Conservation (phyloP, 1,284 basidiomycete species). For the Naganishia sp. region DNA sequence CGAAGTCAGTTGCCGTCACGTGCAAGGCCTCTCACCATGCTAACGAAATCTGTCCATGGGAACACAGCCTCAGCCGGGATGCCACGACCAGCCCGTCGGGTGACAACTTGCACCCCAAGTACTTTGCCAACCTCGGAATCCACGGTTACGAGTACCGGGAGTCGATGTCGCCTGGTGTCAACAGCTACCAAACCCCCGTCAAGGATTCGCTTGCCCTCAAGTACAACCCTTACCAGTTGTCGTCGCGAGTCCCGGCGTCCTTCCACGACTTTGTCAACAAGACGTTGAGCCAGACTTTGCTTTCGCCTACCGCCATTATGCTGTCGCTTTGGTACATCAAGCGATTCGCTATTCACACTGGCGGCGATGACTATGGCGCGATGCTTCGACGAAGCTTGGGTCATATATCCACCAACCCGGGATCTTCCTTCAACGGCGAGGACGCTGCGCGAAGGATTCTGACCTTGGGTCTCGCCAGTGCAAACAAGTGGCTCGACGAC, state of each 20-base stretch:
- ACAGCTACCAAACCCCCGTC: constrained; percentile 24
- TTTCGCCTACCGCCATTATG: constrained; percentile 76
- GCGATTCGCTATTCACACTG: constrained; percentile 69
- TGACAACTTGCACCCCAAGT: constrained; percentile 23
- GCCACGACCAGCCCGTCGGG: constrained; percentile 21
- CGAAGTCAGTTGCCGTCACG: constrained; percentile 8
- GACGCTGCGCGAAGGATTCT: constrained; percentile 59
- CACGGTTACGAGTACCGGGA: constrained; percentile 24
- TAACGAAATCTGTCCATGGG: constrained; percentile 19
- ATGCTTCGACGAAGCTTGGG: constrained; percentile 64
- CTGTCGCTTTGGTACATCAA: constrained; percentile 80
- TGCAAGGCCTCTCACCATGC: constrained; percentile 9
- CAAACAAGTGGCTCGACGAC: constrained; percentile 90
- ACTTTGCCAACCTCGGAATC: constrained; percentile 28
- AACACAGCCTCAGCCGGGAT: constrained; percentile 17
- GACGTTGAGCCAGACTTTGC: constrained; percentile 60
- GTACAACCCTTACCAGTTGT: constrained; percentile 36
- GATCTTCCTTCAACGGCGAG: constrained; percentile 49
- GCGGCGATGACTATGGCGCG: constrained; percentile 59
- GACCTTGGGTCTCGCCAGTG: constrained; percentile 80
- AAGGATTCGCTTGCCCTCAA: constrained; percentile 9
- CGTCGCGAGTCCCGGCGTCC: constrained; percentile 29
- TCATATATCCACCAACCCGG: constrained; percentile 34
- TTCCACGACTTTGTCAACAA: constrained; percentile 44
- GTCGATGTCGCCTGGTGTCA: constrained; percentile 24